Evolutionary conservation across 805 yeast genomes (phyloP).

Genomic region (Myxozyma mucilagina): DNA sequence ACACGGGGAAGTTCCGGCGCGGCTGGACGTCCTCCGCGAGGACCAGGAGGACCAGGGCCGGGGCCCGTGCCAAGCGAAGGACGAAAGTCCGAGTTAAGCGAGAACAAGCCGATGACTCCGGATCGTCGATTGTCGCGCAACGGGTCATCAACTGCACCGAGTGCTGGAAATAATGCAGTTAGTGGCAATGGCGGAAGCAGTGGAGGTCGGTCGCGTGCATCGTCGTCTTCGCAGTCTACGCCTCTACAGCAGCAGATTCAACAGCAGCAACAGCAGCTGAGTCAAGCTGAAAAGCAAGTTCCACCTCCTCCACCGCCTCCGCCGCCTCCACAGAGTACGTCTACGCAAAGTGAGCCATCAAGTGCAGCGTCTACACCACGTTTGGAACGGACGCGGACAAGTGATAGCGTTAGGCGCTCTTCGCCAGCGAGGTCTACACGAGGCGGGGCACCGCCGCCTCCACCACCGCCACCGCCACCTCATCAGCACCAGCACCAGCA

Average conservation of each 20-base stretch:
- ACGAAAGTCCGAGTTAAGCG: not conserved
- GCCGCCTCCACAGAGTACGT: not conserved
- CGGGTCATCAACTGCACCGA: not conserved
- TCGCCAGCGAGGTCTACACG: not conserved
- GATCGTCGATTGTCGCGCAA: not conserved
- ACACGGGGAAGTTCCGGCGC: too few relatives aligned
- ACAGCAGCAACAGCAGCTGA: conserved; percentile 2
- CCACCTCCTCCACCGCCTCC: not conserved
- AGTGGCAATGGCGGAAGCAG: not conserved
- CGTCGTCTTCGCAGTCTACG: not conserved
- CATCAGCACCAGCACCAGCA: not conserved
- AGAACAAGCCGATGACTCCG: not conserved
- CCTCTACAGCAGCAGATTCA: not conserved
- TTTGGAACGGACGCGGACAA: not conserved
- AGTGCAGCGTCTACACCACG: not conserved
- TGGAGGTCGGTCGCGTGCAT: not conserved
- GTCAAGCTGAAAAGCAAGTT: not conserved
- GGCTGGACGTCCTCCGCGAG: not conserved
- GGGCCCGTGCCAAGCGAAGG: not conserved
- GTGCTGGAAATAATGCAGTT: not conserved
- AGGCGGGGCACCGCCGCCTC: not conserved
- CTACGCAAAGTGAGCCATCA: not conserved
- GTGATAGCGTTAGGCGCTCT: not conserved
- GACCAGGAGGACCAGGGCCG: not conserved
- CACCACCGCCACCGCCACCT: not conserved